Conservation (phyloP, 257 asterid genomes). For the Solanum dulcamara region DNA sequence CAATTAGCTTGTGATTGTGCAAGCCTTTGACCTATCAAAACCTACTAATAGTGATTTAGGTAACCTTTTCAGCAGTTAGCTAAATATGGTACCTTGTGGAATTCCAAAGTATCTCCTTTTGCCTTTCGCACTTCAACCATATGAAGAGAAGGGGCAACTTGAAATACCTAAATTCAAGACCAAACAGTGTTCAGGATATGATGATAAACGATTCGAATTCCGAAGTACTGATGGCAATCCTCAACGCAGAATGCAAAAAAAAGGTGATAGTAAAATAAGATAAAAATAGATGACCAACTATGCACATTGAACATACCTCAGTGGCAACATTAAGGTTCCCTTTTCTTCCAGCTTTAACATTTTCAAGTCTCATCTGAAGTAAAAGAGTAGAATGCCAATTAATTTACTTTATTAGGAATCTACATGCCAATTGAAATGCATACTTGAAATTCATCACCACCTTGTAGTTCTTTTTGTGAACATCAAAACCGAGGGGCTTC, state of each 20-base stretch:
- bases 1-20: background rate
- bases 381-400: background rate
- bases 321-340: conserved; percentile 88
- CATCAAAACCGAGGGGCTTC: conserved; percentile 88
- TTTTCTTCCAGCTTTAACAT: conserved; percentile 78
- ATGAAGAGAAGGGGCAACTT: conserved; percentile 52
- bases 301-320: conserved; percentile 35
- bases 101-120: conserved; percentile 53
- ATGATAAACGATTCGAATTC: background rate
- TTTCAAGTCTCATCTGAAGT: conserved; percentile 80
- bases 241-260: background rate
- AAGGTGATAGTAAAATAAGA: background rate
- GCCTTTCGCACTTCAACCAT: conserved; percentile 54
- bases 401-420: background rate
- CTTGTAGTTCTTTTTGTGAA: conserved; percentile 84
- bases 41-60: background rate
- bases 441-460: conserved; percentile 18
- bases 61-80: background rate
- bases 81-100: conserved; percentile 46
- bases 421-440: background rate
- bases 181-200: background rate
- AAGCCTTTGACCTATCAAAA: background rate
- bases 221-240: background rate
- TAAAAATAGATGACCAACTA: background rate
- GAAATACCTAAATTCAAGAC: conserved; percentile 36